These are phyloP conservation scores for Inonotus hispidus DNA, from an alignment of 1,284 basidiomycete species.

Conservation along the genomic window DNA sequence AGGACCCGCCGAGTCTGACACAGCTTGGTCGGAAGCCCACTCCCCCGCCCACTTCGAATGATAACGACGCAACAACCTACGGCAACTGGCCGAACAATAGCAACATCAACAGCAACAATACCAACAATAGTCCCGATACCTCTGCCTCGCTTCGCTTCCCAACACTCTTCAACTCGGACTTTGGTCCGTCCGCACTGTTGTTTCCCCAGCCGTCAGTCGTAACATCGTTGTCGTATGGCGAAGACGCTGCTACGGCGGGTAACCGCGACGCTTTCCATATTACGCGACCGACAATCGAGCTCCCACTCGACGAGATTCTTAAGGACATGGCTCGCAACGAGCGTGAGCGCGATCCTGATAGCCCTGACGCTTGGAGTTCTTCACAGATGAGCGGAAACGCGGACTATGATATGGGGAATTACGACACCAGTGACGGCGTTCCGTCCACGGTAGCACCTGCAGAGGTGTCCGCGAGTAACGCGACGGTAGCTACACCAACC, in stretches of 20 bases:
- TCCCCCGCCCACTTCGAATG: conserved; percentile 5
- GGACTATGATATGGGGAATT: not conserved
- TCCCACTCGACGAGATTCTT: conserved; percentile 72
- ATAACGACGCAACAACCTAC: not conserved
- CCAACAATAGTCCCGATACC: conserved; percentile 20
- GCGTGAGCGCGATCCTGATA: not conserved
- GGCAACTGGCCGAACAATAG: not conserved
- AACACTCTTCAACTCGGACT: conserved; percentile 63
- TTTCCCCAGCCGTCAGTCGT: conserved; percentile 58
- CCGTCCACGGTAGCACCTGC: conserved; percentile 13
- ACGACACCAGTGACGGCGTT: not conserved
- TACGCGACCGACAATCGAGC: conserved; percentile 70
- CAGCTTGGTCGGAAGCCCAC: conserved; percentile 12
- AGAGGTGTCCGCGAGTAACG: not conserved
- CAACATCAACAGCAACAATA: conserved; percentile 18
- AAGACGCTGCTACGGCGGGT: conserved; percentile 45
- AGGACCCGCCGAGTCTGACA: conserved; percentile 13
- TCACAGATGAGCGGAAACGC: not conserved
- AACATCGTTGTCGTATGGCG: conserved; percentile 67
- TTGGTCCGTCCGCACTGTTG: conserved; percentile 71
- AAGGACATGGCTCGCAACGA: conserved; percentile 26
- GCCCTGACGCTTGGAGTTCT: conserved; percentile 23
- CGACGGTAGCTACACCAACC: not conserved
- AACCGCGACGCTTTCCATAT: conserved; percentile 53
- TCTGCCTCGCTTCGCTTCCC: conserved; percentile 50